Evolutionary conservation across 129 eudicot genomes (phyloP), one percentile per base, ranked within the genome.

Genomic region (Heracleum sosnowskyi): DNA sequence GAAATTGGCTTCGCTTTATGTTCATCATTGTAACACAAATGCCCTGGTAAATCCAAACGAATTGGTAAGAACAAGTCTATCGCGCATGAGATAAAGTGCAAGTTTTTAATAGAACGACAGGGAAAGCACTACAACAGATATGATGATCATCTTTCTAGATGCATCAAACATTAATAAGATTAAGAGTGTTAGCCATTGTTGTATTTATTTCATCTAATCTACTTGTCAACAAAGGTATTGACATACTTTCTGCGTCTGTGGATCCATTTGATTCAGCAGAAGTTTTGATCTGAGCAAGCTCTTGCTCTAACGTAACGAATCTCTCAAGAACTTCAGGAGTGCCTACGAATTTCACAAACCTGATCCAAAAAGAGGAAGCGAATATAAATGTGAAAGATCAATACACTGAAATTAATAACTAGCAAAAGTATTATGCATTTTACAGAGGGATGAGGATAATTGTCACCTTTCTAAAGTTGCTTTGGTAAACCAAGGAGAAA

Each of bases 291-390:
- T 93, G 90, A 17, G 72, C 37, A 29, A 93, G 89, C 85, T 93
- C 98, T 53, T 83, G 84, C 88, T 93, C 96, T 64, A 84, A 85
- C 1, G 88, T 81, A 42, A 91, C 83, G 77, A 87, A 83, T 85
- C 98, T 83, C 84, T 93, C 98, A 73, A 93, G 92, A 82, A 93
- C 88, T 80, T 93, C 98, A 1, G 98, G 98, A 26, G 98, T 89
- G 69, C 84, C 86, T 22, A 93, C 91, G 82, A 93, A 93, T 77
- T 85, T 89, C 81, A 93, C 98, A 84, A 93, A 93, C 84, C 98
- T 93, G 81, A 82, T 69, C n/a, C 74, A 62, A 45, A n/a, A 31
- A 57, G 36, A 82, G 55, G 2, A 62, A 81, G 40, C 28, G 42
- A 29, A 51, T 31, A 28, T 34, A 35, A 75, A 22, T 35, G 41